Conservation (phyloP, 805 yeast genomes). For the Saturnispora dispora region DNA sequence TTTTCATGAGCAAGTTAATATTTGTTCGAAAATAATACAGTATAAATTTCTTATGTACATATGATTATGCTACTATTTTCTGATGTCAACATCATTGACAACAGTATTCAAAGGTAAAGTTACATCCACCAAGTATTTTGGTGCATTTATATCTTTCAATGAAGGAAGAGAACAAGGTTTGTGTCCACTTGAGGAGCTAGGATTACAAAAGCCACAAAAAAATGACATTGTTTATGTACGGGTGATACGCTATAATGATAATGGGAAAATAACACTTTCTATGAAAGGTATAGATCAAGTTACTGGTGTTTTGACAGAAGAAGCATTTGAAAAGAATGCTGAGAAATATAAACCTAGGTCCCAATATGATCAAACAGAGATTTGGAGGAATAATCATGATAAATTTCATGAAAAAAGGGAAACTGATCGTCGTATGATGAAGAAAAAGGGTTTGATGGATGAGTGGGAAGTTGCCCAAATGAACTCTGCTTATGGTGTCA, state of each 20-base stretch:
- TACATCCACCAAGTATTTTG: conserved; percentile 52
- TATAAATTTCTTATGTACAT: not conserved
- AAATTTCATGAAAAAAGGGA: not conserved
- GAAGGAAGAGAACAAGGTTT: conserved; percentile 42
- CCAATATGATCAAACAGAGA: not conserved
- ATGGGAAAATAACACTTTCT: conserved; percentile 47
- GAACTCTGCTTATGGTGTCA: conserved; percentile 31
- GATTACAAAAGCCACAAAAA: conserved; percentile 32
- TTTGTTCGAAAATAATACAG: not conserved
- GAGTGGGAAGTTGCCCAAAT: conserved; percentile 84
- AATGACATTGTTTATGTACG: conserved; percentile 61
- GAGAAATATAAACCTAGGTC: not conserved
- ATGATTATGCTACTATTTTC: not conserved
- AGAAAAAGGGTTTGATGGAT: conserved; percentile 33
- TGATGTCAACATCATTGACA: conserved; percentile 6
- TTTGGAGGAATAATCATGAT: not conserved
- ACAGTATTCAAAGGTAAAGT: conserved; percentile 52
- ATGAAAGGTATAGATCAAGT: conserved; percentile 67
- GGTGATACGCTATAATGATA: conserved; percentile 34
- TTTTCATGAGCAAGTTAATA: not conserved
- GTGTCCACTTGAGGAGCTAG: conserved; percentile 69
- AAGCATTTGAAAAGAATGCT: not conserved
- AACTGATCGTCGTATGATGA: conserved; percentile 1
- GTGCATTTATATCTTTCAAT: conserved; percentile 63
- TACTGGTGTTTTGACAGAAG: conserved; percentile 37